Evolutionary conservation across 441 rosid genomes (phyloP).

Genomic region (Macaranga tanarius): DNA sequence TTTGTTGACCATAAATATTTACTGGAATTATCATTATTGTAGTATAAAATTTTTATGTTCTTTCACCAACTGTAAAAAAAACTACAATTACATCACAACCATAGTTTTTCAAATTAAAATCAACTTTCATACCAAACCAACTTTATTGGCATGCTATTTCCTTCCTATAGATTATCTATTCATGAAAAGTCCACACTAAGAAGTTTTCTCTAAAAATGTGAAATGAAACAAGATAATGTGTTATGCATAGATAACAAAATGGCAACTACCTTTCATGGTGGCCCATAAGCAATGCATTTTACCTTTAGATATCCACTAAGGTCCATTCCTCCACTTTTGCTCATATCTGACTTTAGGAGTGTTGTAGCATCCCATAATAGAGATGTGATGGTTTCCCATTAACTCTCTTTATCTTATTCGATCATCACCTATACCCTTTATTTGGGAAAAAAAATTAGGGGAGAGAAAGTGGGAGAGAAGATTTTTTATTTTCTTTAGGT

Average conservation of each 20-base stretch:
- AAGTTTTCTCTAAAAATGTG: background rate
- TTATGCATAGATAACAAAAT: slow-evolving; percentile 14
- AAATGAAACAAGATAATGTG: background rate
- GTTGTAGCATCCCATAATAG: slow-evolving; percentile 99
- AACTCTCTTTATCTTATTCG: slow-evolving; percentile 63
- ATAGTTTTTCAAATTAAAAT: background rate
- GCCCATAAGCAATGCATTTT: slow-evolving; percentile 93
- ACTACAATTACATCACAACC: too few species aligned
- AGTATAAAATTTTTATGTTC: slow-evolving; percentile 9
- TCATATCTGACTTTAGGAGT: slow-evolving; percentile 90
- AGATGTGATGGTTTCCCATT: slow-evolving; percentile 92
- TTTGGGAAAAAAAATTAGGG: too few species aligned
- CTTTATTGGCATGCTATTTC: background rate
- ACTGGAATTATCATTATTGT: background rate
- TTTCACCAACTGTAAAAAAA: background rate
- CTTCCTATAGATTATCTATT: slow-evolving; percentile 4
- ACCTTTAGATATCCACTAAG: slow-evolving; percentile 99
- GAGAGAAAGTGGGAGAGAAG: too few species aligned
- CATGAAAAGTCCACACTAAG: slow-evolving; percentile 2
- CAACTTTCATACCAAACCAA: slow-evolving; percentile 2
- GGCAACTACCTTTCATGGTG: slow-evolving; percentile 77
- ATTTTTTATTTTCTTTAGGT: too few species aligned
- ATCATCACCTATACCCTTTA: slow-evolving; percentile 68
- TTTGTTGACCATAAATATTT: slow-evolving; percentile 24
- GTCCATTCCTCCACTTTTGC: slow-evolving; percentile 98